phyloP scores from a whole-genome alignment of 176 grass and related monocot genomes.

The Oryza meyeriana region DNA sequence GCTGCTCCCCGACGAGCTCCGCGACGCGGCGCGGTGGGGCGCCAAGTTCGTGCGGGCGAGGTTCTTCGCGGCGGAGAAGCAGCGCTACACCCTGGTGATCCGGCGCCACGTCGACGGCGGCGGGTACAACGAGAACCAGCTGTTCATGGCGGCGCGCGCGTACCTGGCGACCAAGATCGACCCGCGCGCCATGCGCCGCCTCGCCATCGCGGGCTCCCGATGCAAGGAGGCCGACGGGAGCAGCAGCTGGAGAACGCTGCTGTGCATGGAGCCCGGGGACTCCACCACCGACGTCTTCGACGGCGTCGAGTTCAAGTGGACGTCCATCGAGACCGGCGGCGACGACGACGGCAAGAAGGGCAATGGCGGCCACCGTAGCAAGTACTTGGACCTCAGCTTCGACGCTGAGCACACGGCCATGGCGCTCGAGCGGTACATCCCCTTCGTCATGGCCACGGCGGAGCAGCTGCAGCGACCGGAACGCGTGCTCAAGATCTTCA shows the following conservation, averaged over 20 bases:
- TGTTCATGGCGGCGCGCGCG: not conserved
- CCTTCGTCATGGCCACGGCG: constrained; percentile 19
- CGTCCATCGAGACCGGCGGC: too few species aligned
- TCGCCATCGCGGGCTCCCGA: not conserved
- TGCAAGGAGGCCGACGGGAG: not conserved
- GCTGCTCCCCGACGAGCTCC: constrained; percentile 1
- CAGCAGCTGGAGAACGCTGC: not conserved
- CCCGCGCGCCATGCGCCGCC: not conserved
- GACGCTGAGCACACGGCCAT: not conserved
- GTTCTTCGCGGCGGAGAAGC: not conserved
- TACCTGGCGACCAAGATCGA: constrained; percentile 6
- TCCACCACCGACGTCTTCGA: not conserved
- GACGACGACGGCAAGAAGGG: not conserved
- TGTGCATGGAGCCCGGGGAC: constrained; percentile 17
- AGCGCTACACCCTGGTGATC: not conserved
- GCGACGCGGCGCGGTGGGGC: not conserved
- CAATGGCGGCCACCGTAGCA: not conserved
- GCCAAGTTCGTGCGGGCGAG: not conserved
- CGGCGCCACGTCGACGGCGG: not conserved
- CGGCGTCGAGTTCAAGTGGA: constrained; percentile 6
- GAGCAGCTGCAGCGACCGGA: constrained; percentile 18
- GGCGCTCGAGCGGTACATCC: not conserved
- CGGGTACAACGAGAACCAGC: not conserved
- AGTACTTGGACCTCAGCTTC: constrained; percentile 3
- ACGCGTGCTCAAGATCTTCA: constrained; percentile 30